Base-by-base conservation (phyloP, 2,329 filamentous ascomycete species). In the Helotiales sp. region DNA sequence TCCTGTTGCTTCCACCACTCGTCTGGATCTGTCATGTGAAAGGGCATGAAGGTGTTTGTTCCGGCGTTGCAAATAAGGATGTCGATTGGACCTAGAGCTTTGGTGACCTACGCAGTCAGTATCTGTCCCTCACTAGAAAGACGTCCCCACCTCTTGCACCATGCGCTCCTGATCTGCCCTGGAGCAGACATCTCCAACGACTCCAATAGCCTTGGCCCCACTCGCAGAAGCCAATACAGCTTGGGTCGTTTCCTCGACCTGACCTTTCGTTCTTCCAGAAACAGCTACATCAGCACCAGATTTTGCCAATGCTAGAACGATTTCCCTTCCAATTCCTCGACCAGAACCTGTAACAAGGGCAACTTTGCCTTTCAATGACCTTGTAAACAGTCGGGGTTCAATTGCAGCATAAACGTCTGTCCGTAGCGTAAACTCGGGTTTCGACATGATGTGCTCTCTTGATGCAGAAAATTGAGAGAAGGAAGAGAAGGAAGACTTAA, bases 1-100 rank as follows among this genome's bases (percentile, higher is more conserved):
- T 63, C 62, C 52, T 62, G 58, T 42, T 63, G 57, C 25, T 51
- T 57, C 59, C 59, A 63, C 62, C 59, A 63, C 24, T 63, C 57
- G 22, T 57, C 53, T 22, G 62, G 36, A 24, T 62, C 62, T 10
- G 59, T 64, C 34, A 64, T 62, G 42, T 64, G 57, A 15, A 64
- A 64, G 17, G 59, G 62, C 57, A 64, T 62, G 22, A 64, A 62
- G 2, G 55, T 62, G 25, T 64, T 64, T 2, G 59, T 64, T 31
- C 59, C 62, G n/a, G 62, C 62, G 50, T 63, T 63, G 49, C 57
- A 62, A n/a, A 64, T 57, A 15, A 64, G 55, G 12, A 64, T 57
- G 36, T 64, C 57, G 13, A 64, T 57, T 5, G 55, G 42, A 12
- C 62, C 60, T 17, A 64, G 57, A 6, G 29, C 54, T 17, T 46